Conservation (phyloP, 2,329 filamentous ascomycete genomes). For the Cladophialophora immunda region DNA sequence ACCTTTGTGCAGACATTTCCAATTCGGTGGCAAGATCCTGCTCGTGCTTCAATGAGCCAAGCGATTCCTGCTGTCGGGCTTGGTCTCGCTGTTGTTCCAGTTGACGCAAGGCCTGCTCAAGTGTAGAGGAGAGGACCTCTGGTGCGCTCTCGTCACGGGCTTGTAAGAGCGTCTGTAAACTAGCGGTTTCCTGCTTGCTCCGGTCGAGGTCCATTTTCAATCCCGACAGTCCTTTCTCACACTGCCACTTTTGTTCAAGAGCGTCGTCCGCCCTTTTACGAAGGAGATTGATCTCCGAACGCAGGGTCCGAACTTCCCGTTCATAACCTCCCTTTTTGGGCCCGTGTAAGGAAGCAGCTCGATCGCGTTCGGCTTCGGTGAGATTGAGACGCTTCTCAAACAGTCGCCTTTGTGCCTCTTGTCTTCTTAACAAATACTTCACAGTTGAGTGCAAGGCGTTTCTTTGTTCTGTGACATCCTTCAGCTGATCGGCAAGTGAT, state of each 20-base stretch:
- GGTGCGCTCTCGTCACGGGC: constrained; percentile 84
- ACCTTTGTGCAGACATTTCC: constrained; percentile 74
- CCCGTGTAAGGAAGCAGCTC: constrained; percentile 64
- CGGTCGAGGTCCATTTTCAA: constrained; percentile 97
- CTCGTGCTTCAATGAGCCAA: constrained; percentile 75
- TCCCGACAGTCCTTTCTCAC: constrained; percentile 86
- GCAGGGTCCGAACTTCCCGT: constrained; percentile 79
- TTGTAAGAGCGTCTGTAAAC: constrained; percentile 78
- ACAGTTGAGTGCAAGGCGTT: constrained; percentile 90
- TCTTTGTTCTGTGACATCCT: constrained; percentile 91
- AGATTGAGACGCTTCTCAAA: constrained; percentile 81
- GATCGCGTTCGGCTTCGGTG: constrained; percentile 80
- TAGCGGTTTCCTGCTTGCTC: constrained; percentile 88
- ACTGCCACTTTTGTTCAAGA: constrained; percentile 94
- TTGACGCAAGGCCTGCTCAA: constrained; percentile 77
- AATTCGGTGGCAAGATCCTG: constrained; percentile 76
- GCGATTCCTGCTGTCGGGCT: constrained; percentile 63
- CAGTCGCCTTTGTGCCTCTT: constrained; percentile 83
- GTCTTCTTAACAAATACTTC: constrained; percentile 83
- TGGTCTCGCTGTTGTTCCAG: constrained; percentile 73
- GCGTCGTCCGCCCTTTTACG: constrained; percentile 91
- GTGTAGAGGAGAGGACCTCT: constrained; percentile 67
- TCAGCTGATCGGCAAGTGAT: constrained; percentile 78
- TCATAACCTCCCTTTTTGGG: constrained; percentile 83
- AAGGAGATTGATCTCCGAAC: constrained; percentile 84